Percentiles rank a stretch among this genome's conserved stretches.
phyloP scores from a whole-genome alignment of 2,329 filamentous ascomycete genomes.

The Colletotrichum filicis region DNA sequence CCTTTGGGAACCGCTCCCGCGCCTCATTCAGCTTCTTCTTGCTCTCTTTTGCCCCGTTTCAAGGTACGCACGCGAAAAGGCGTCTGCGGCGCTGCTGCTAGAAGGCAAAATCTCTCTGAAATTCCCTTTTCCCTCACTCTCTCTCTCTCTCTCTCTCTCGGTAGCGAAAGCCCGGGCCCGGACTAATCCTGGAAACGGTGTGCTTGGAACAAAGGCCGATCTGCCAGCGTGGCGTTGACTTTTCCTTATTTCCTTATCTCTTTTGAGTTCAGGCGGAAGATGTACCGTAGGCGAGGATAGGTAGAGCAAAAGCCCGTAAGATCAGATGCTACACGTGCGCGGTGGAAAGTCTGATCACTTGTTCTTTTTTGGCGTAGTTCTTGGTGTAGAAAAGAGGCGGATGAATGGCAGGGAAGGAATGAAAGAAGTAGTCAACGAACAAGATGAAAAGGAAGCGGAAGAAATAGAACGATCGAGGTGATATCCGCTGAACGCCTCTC shows the following conservation, averaged over 20 bases:
- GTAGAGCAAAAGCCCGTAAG: neutral
- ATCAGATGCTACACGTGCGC: neutral
- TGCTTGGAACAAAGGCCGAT: constrained; percentile 19
- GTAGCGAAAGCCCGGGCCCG: neutral
- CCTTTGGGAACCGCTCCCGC: neutral
- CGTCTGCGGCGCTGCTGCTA: neutral
- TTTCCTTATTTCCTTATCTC: neutral
- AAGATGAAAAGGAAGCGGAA: neutral
- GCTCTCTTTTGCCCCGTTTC: neutral
- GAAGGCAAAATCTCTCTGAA: neutral
- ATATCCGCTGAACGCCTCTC: neutral
- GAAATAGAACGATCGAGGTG: neutral
- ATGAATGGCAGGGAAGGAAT: neutral
- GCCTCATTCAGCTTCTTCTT: neutral
- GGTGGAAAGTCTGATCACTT: neutral
- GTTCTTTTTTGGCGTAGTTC: neutral
- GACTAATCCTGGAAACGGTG: constrained; percentile 26
- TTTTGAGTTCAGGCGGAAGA: constrained; percentile 3
- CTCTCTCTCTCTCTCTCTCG: neutral
- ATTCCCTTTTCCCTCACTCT: too few species aligned
- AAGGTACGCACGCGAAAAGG: neutral
- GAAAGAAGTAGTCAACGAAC: neutral
- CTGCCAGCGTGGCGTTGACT: constrained; percentile 21
- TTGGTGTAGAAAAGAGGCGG: neutral
- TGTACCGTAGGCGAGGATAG: neutral